Conservation (phyloP, 1,284 basidiomycete genomes). For the Abortiporus biennis region DNA sequence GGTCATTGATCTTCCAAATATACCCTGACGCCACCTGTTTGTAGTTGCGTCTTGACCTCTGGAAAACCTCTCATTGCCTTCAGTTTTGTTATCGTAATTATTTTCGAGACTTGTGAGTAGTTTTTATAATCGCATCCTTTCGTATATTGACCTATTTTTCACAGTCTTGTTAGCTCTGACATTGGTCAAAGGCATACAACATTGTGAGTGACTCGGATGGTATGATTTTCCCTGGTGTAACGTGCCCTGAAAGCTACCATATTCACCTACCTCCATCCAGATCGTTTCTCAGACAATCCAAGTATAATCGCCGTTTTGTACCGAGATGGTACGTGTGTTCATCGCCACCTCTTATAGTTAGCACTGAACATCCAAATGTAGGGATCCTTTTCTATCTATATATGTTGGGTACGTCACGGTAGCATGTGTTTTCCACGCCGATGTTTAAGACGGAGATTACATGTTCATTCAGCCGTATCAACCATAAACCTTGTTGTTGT, state of each 20-base stretch:
- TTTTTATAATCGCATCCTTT: background rate
- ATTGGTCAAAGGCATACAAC: slow-evolving; percentile 8
- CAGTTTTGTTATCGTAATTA: slow-evolving; percentile 6
- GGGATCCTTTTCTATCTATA: slow-evolving; percentile 9
- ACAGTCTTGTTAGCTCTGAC: slow-evolving; percentile 1
- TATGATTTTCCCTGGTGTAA: too few relatives aligned
- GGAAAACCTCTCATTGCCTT: slow-evolving; percentile 6
- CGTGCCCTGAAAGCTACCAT: too few relatives aligned
- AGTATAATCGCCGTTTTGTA: slow-evolving; percentile 5
- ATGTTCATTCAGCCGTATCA: background rate
- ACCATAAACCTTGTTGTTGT: slow-evolving; percentile 6
- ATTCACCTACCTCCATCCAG: background rate
- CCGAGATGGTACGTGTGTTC: slow-evolving; percentile 6
- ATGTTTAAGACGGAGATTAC: background rate
- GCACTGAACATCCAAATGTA: background rate
- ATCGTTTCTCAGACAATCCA: slow-evolving; percentile 2
- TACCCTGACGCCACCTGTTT: background rate
- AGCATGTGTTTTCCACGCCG: background rate
- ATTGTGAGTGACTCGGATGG: slow-evolving; percentile 2
- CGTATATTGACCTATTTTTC: background rate
- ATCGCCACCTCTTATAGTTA: background rate
- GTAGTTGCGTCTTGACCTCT: slow-evolving; percentile 1
- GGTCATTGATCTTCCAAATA: too few relatives aligned
- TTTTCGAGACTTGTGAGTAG: slow-evolving; percentile 5
- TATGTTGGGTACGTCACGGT: slow-evolving; percentile 2